Evolutionary conservation across 73 alveolate species (phyloP).

Genomic region (Paramecium primaurelia): DNA sequence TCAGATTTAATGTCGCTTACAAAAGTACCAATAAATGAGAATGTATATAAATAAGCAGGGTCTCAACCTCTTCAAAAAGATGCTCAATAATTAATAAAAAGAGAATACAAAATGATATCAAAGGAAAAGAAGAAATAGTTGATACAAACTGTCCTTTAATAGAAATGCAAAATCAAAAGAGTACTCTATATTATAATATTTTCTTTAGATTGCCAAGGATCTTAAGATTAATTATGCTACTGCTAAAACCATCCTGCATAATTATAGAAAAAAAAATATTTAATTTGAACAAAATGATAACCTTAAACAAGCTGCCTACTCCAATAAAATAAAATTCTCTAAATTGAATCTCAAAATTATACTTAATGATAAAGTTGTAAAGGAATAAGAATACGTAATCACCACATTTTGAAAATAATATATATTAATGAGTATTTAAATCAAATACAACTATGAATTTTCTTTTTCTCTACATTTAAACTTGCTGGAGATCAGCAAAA

Average conservation of each 20-base stretch:
- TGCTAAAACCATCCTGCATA: slow-evolving; percentile 28
- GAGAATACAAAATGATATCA: slow-evolving; percentile 9
- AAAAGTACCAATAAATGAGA: neutral
- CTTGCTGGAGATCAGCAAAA: neutral
- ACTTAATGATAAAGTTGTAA: neutral
- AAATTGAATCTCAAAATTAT: neutral
- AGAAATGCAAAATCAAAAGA: neutral
- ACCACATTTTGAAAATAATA: neutral
- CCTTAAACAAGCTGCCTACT: neutral
- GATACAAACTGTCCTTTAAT: neutral
- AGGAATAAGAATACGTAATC: neutral
- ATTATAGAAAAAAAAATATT: neutral
- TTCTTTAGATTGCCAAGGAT: slow-evolving; percentile 30
- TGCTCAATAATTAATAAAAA: neutral
- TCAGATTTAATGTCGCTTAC: neutral
- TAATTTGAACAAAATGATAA: neutral
- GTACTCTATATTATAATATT: neutral
- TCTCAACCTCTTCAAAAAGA: neutral
- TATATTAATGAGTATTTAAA: neutral
- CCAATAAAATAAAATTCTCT: neutral
- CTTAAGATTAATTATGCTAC: slow-evolving; percentile 35
- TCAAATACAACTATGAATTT: neutral
- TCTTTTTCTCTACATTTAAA: neutral
- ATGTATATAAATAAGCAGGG: neutral
- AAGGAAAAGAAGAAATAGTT: neutral